Evolutionary conservation across 108 stramenopile genomes (phyloP), one percentile per base, ranked within the genome.

Genomic region (Nannochloropsis gaditana): DNA sequence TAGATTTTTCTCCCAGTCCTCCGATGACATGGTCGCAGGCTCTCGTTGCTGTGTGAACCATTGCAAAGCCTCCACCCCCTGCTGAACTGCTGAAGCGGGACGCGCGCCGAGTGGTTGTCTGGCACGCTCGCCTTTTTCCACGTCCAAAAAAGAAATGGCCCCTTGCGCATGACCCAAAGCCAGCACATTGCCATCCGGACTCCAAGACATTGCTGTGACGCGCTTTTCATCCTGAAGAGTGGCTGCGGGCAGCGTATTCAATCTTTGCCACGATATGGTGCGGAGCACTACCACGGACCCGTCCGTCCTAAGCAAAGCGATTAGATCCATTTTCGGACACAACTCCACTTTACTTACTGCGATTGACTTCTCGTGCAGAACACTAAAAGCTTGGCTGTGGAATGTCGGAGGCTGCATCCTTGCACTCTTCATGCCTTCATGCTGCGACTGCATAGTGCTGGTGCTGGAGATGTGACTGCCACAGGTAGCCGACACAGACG

Each of bases 1-100:
- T 73, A n/a, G 59, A 73, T 73, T n/a, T n/a, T 73, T 73, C 59
- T 73, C 59, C 59, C 59, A 73, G n/a, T 73, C 59, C 59, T n/a
- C 15, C 5, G 59, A 15, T 3, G 59, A 73, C n/a, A 73, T n/a
- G 59, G 19, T 4, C n/a, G 2, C 19, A 3, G 59, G 19, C 19
- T 73, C 59, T 15, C 59, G 6, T n/a, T 73, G 2, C 59, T 73
- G 59, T 3, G 59, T 73, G 59, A 73, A 73, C 59, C 59, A 73
- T 15, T 3, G 19, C 59, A 73, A 73, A n/a, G n/a, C 59, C 19
- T n/a, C 19, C 59, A 73, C 59, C 59, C n/a, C 59, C 2, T 0
- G 59, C 19, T 73, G 19, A 4, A 73, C 4, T 73, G 59, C 2
- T 73, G 15, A 15, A n/a, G 59, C 19, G n/a, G 59, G 59, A 15